Percentiles rank a stretch among this genome's conserved stretches.
phyloP scores from a whole-genome alignment of 495 filamentous ascomycete species.

The Xylaria longipes region DNA sequence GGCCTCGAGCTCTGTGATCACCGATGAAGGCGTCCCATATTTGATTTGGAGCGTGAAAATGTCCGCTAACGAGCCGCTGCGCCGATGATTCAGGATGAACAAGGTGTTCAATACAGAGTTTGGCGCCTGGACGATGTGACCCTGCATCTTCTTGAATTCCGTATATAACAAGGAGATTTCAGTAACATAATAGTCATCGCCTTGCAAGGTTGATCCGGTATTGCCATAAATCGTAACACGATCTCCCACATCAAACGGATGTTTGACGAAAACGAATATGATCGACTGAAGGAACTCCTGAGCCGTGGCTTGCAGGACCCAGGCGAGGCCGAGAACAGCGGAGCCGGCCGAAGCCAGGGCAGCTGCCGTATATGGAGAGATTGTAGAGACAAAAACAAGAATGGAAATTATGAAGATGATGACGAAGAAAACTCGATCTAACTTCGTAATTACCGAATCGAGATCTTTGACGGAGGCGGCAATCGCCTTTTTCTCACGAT shows the following conservation, averaged over 20 bases:
- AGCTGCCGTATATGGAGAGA: slow-evolving; percentile 83
- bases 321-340: slow-evolving; percentile 82
- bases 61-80: slow-evolving; percentile 88
- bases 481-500: slow-evolving; percentile 93
- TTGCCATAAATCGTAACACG: slow-evolving; percentile 92
- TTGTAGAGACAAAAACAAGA: slow-evolving; percentile 85
- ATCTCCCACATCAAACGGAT: slow-evolving; percentile 97
- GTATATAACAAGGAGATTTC: slow-evolving; percentile 95
- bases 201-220: slow-evolving; percentile 73
- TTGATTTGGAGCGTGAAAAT: slow-evolving; percentile 83
- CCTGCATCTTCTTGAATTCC: slow-evolving; percentile 98
- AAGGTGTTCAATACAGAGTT: slow-evolving; percentile 92
- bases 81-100: slow-evolving; percentile 93
- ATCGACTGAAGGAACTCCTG: slow-evolving; percentile 92
- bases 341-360: slow-evolving; percentile 89
- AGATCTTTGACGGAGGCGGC: slow-evolving; percentile 93
- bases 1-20: slow-evolving; percentile 83
- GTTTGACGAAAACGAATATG: slow-evolving; percentile 97
- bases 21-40: slow-evolving; percentile 85
- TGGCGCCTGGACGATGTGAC: slow-evolving; percentile 92
- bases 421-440: slow-evolving; percentile 87
- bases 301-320: slow-evolving; percentile 90
- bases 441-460: slow-evolving; percentile 91
- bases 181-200: slow-evolving; percentile 96
- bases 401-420: slow-evolving; percentile 79